Percentiles rank a stretch among this genome's conserved stretches.
Conservation (phyloP, 176 grass and related monocot genomes). For the Zoysia pacifica region DNA sequence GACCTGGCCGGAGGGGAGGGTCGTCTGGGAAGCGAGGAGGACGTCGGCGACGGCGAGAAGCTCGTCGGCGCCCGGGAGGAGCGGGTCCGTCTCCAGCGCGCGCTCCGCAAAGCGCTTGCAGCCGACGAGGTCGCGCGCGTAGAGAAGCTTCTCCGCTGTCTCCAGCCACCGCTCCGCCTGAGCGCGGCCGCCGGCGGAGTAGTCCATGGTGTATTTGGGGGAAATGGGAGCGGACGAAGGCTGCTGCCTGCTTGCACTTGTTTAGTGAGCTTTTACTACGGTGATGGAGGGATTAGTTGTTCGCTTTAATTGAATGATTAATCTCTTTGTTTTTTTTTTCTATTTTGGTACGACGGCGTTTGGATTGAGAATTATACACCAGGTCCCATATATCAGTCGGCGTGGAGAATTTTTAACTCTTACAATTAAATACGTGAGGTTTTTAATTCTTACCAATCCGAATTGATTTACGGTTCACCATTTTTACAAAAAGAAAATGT, state of each 20-base stretch:
- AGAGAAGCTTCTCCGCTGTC: constrained; percentile 74
- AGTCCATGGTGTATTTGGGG: constrained; percentile 42
- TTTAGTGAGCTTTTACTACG: too few relatives aligned
- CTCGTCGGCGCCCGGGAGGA: constrained; percentile 85
- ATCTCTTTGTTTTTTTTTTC: too few relatives aligned
- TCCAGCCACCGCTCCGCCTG: constrained; percentile 87
- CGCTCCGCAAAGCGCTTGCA: constrained; percentile 94
- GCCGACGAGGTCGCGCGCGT: constrained; percentile 76
- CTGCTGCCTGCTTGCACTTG: neutral
- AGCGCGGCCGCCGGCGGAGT: constrained; percentile 29
- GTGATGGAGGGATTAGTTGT: too few relatives aligned
- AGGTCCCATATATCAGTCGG: too few relatives aligned
- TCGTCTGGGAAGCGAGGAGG: constrained; percentile 78
- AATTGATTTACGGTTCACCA: too few relatives aligned
- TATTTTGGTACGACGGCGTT: too few relatives aligned
- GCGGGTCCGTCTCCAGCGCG: constrained; percentile 78
- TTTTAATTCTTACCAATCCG: too few relatives aligned
- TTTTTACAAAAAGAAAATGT: too few relatives aligned
- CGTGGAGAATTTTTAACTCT: too few relatives aligned
- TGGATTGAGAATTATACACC: too few relatives aligned
- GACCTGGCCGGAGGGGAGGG: constrained; percentile 32
- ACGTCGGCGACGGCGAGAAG: constrained; percentile 88
- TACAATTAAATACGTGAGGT: too few relatives aligned
- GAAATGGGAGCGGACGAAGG: neutral
- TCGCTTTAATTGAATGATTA: too few relatives aligned